phyloP scores from a whole-genome alignment of 2,329 filamentous ascomycete genomes.

The Truncatella angustata region DNA sequence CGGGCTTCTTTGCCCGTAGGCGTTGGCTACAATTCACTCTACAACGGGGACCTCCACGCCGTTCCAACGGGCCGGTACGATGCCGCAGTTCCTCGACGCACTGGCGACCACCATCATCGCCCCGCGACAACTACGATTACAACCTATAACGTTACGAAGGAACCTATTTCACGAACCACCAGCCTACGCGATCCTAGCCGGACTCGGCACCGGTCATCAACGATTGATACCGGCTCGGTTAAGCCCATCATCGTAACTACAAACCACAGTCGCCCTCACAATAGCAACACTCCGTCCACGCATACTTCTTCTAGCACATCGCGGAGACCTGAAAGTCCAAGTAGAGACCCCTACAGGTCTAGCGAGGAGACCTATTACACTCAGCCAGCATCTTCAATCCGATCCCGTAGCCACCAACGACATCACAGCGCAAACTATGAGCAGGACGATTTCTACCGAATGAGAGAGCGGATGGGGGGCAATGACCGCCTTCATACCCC shows the following conservation, averaged over 20 bases:
- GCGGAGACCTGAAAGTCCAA: conserved; percentile 43
- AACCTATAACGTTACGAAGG: conserved; percentile 56
- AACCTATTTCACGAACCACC: conserved; percentile 45
- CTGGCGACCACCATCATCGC: conserved; percentile 28
- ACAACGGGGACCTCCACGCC: conserved; percentile 53
- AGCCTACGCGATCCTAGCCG: conserved; percentile 48
- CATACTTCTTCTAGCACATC: conserved; percentile 26
- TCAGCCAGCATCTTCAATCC: conserved; percentile 57
- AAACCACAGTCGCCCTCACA: conserved; percentile 41
- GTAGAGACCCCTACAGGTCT: conserved; percentile 49
- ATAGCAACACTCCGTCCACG: conserved; percentile 12
- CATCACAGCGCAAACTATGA: conserved; percentile 43
- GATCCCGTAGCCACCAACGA: conserved; percentile 46
- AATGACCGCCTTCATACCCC: conserved; percentile 41
- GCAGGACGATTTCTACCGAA: conserved; percentile 49
- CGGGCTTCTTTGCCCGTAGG: conserved; percentile 53
- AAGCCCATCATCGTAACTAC: conserved; percentile 60
- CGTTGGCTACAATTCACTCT: conserved; percentile 48
- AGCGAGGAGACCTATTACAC: conserved; percentile 55
- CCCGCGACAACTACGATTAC: conserved; percentile 46
- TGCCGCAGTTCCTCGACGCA: conserved; percentile 30
- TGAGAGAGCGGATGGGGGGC: conserved; percentile 42
- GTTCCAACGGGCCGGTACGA: conserved; percentile 42
- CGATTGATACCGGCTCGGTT: conserved; percentile 45
- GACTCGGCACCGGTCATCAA: conserved; percentile 46